A percentile compares a stretch with the other conserved stretches of the same genome.
Evolutionary conservation across 768 basidiomycete species (phyloP).

Genomic region (Mycena sanguinolenta): DNA sequence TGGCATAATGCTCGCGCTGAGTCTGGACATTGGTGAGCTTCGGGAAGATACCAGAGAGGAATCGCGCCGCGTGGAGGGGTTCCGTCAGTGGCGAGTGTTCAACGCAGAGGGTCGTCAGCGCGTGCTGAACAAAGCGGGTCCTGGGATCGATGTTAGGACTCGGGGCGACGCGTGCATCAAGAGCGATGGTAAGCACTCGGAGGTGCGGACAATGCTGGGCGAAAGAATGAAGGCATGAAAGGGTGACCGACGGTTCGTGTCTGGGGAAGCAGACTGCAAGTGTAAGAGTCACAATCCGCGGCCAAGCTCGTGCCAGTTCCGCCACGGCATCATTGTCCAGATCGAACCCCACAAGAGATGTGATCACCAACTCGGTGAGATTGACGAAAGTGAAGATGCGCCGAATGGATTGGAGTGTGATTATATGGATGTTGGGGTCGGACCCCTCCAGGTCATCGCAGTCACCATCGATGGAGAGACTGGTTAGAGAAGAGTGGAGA

Average conservation of each 20-base stretch:
- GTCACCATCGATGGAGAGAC: neutral
- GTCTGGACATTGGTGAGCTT: neutral
- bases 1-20: neutral
- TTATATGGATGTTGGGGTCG: constrained; percentile 1
- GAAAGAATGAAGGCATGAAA: constrained; percentile 22
- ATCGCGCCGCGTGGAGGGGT: neutral
- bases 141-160: neutral
- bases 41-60: neutral
- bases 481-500: constrained; percentile 9
- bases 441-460: neutral
- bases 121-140: neutral
- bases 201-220: constrained; percentile 16
- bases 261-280: neutral
- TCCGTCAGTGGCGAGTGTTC: neutral
- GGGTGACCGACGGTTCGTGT: neutral
- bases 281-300: neutral
- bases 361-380: constrained; percentile 2
- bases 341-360: constrained; percentile 23
- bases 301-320: constrained; percentile 23
- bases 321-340: constrained; percentile 5
- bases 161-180: constrained; percentile 6
- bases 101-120: neutral
- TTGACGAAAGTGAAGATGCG: constrained; percentile 16
- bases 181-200: neutral
- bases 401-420: constrained; percentile 12